Evolutionary conservation across 345 rosid species (phyloP), one percentile per base, ranked within the genome.

Genomic region (Mangifera indica): DNA sequence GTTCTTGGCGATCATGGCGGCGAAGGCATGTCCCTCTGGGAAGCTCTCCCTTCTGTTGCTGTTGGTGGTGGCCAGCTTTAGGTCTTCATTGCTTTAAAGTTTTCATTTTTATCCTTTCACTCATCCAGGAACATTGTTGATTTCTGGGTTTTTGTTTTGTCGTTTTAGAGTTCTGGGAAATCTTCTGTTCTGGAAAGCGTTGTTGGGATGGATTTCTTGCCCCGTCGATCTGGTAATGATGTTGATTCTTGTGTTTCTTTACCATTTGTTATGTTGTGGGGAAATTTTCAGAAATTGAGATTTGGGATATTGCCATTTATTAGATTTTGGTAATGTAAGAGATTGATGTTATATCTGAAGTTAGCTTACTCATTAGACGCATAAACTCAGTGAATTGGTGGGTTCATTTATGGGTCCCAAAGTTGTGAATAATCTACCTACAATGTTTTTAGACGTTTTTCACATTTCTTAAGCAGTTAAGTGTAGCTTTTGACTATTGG

Each of bases 1-100:
- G 99, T 96, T 25, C 77, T 96, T 61, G 98, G 99, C 32, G 96
- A 96, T 80, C 87, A 95, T 80, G 99, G 99, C 25, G 98, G 99
- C 76, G 91, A 93, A 79, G 97, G 99, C 77, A 85, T 96, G 97
- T 93, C 99, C 6, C 96, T 96, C 21, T 93, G 99, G 98, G 98
- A 93, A 86, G 98, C 99, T 71, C 96, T 96, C 42, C 98, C 96
- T 42, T 81, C 98, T 55, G 99, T 96, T 79, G 97, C 96, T 3
- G 99, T 96, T 70, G 98, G 89, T 48, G 99, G 99, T 62, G 98
- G 99, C 75, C 99, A 93, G 97, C 98, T 95, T 65, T 1, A 7
- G 8, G 8, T 37, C 42, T 29, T 29, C 32, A 29, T 29, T 3
- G 32, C 32, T 6, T 37, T 37, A 7, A 37, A 37, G 42, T 32